These are phyloP conservation scores for Plectranthus barbatus DNA, from an alignment of 257 asterid species.

Conservation along the genomic window DNA sequence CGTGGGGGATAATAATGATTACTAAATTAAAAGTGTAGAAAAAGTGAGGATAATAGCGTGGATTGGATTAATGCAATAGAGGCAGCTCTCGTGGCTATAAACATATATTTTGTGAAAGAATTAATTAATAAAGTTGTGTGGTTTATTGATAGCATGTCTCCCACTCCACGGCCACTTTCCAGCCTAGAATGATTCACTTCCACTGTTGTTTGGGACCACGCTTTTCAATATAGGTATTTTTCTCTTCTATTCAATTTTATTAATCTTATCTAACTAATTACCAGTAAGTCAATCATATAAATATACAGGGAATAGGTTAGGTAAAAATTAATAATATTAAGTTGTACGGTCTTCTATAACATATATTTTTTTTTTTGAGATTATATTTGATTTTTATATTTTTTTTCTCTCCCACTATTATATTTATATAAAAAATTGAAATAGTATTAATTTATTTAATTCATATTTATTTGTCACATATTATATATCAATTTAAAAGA, in stretches of 20 bases:
- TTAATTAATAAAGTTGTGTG: slow-evolving; percentile 18
- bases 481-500: too few relatives aligned
- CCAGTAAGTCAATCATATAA: too few relatives aligned
- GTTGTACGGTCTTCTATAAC: too few relatives aligned
- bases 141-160: slow-evolving; percentile 35
- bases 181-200: slow-evolving; percentile 17
- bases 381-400: too few relatives aligned
- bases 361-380: too few relatives aligned
- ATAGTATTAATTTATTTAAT: too few relatives aligned
- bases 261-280: too few relatives aligned
- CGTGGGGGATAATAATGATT: slow-evolving; percentile 42
- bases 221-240: neutral
- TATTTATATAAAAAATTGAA: too few relatives aligned
- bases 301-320: too few relatives aligned
- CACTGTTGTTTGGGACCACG: slow-evolving; percentile 5
- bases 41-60: slow-evolving; percentile 47
- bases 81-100: slow-evolving; percentile 1
- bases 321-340: too few relatives aligned
- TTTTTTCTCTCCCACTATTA: too few relatives aligned
- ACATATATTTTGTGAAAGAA: neutral
- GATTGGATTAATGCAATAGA: slow-evolving; percentile 35
- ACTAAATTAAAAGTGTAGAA: slow-evolving; percentile 16
- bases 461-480: too few relatives aligned
- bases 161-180: slow-evolving; percentile 37
- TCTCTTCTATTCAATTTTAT: neutral